Evolutionary conservation across 768 basidiomycete genomes (phyloP), one percentile per base, ranked within the genome.

Genomic region (Boletus patriciae): DNA sequence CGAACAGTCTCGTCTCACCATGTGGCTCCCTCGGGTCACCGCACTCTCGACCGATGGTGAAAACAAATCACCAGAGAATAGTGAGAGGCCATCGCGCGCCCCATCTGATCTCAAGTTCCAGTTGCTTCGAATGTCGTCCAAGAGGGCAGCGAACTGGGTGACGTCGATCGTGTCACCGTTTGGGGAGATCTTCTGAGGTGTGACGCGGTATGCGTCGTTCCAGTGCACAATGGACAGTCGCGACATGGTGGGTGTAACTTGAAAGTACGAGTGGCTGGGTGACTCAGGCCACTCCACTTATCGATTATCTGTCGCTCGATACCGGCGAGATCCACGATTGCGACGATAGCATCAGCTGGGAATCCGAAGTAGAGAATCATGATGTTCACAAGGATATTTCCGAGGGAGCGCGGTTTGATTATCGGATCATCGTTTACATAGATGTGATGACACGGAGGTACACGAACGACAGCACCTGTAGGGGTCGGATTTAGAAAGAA

Each of bases 41-140:
- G 89, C 86, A 60, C 87, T 90, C 73, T 95, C 94, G 1, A 91
- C 80, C 2, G 88, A 91, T 0, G 93, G 94, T 19, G 88, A 86
- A 70, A 95, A 95, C 12, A 92, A 77, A 70, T 96, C 94, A 10
- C 94, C 94, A 36, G 91, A 94, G 72, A 96, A 97, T 5, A 97
- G 73, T 0, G 87, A 77, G 10, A 97, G 75, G 0, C 93, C 93
- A 63, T 92, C 87, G 60, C 77, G 77, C 47, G 75, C 73, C 6
- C 81, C 80, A 59, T 84, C 81, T 38, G 69, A 41, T 54, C 75
- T 62, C 36, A 74, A 62, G 5, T 72, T 60, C 90, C 90, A 92
- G 38, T 71, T 69, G 49, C 76, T 71, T 47, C 90, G 79, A 27
- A 91, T 74, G 56, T 80, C 77, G 50, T 88, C 77, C 25, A 94